Conservation (phyloP, 163 green algal genomes). For the Coccomyxa subellipsoidea region DNA sequence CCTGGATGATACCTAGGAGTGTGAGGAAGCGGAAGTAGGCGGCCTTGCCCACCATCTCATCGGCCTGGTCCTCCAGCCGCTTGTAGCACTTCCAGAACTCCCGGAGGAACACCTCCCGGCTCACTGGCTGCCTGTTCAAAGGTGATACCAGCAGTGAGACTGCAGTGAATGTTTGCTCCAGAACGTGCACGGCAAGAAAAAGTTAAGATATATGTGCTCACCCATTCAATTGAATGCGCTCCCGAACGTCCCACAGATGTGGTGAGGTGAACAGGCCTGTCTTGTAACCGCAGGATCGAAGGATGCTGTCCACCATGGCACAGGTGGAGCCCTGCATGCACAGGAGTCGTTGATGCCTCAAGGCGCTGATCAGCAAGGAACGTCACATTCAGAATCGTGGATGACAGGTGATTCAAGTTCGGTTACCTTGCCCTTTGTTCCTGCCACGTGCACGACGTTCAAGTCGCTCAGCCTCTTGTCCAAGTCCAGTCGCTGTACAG, state of each 20-base stretch:
- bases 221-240: conserved; percentile 90
- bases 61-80: conserved; percentile 48
- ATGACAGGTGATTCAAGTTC: neutral
- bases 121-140: conserved; percentile 58
- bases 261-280: conserved; percentile 95
- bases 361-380: neutral
- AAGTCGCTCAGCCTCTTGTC: conserved; percentile 47
- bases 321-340: conserved; percentile 82
- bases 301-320: conserved; percentile 85
- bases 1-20: conserved; percentile 88
- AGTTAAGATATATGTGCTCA: conserved; percentile 9
- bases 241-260: conserved; percentile 87
- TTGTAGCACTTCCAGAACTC: conserved; percentile 76
- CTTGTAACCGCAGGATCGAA: conserved; percentile 73
- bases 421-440: conserved; percentile 82
- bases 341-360: neutral
- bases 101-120: conserved; percentile 57
- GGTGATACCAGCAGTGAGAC: no score
- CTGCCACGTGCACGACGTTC: conserved; percentile 84
- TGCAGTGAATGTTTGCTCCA: conserved; percentile 10
- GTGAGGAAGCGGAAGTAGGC: conserved; percentile 96
- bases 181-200: neutral
- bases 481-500: conserved; percentile 50
- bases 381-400: neutral
- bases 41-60: conserved; percentile 74